These are phyloP conservation scores for Groenewaldozyma auringiensis DNA, from an alignment of 1,139 yeast species.

Conservation along the genomic window DNA sequence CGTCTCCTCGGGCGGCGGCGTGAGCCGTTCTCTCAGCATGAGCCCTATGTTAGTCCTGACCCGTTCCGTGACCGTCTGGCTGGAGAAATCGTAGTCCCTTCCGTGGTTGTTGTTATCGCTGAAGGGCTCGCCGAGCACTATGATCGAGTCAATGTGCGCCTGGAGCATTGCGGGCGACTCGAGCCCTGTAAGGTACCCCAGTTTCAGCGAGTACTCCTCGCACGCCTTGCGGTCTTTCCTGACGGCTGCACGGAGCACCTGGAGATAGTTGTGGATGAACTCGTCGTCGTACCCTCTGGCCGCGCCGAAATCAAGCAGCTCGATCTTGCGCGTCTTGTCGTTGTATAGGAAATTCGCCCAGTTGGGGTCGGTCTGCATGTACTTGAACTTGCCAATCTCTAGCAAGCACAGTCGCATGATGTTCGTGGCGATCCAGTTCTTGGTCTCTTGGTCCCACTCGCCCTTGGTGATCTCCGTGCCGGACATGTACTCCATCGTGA, in stretches of 20 bases:
- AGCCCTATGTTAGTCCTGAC: slow-evolving; percentile 77
- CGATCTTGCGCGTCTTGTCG: slow-evolving; percentile 55
- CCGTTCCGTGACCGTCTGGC: slow-evolving; percentile 89
- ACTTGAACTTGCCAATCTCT: slow-evolving; percentile 77
- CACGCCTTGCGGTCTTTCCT: slow-evolving; percentile 58
- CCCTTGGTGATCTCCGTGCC: slow-evolving; percentile 82
- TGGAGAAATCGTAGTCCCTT: slow-evolving; percentile 59
- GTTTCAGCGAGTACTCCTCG: slow-evolving; percentile 54
- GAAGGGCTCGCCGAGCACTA: slow-evolving; percentile 92
- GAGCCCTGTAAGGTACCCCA: slow-evolving; percentile 88
- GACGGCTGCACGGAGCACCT: slow-evolving; percentile 71
- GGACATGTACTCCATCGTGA: slow-evolving; percentile 84
- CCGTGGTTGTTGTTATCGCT: slow-evolving; percentile 37
- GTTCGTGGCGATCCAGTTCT: slow-evolving; percentile 73
- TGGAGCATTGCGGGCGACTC: slow-evolving; percentile 82
- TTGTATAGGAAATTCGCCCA: slow-evolving; percentile 97
- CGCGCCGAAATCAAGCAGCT: slow-evolving; percentile 91
- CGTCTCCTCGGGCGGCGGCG: slow-evolving; percentile 98
- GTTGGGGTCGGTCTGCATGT: slow-evolving; percentile 98
- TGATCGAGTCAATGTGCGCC: slow-evolving; percentile 86
- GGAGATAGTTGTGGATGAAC: slow-evolving; percentile 63
- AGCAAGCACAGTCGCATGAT: slow-evolving; percentile 80
- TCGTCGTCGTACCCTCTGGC: slow-evolving; percentile 67
- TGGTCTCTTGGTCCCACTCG: slow-evolving; percentile 63
- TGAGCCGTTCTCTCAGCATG: slow-evolving; percentile 83